Evolutionary conservation across 495 filamentous ascomycete genomes (phyloP).

Genomic region (Annulohypoxylon nitens): DNA sequence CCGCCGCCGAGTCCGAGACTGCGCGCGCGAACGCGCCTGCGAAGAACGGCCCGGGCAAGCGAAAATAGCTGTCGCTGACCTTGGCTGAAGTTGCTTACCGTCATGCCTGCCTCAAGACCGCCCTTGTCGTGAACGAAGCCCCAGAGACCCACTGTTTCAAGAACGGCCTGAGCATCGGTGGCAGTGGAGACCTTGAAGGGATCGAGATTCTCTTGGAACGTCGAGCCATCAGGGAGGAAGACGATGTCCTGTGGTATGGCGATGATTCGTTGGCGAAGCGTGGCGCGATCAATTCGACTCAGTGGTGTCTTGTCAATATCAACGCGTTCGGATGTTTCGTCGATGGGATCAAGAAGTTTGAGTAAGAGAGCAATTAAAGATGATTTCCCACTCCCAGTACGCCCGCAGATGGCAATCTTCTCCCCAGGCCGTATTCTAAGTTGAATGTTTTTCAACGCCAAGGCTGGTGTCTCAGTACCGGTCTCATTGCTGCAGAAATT

Average conservation of each 20-base stretch:
- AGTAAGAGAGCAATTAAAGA: slow-evolving; percentile 53
- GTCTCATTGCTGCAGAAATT: slow-evolving; percentile 2
- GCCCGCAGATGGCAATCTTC: slow-evolving; percentile 57
- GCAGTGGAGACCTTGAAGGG: slow-evolving; percentile 52
- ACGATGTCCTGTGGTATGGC: slow-evolving; percentile 60
- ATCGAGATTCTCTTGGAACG: slow-evolving; percentile 61
- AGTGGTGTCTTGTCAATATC: slow-evolving; percentile 50
- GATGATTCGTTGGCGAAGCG: slow-evolving; percentile 50
- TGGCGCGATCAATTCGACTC: slow-evolving; percentile 42
- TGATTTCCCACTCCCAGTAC: slow-evolving; percentile 57
- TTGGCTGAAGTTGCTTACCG: slow-evolving; percentile 66
- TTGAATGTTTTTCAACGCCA: slow-evolving; percentile 48
- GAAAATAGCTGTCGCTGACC: slow-evolving; percentile 76
- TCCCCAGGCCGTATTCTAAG: slow-evolving; percentile 49
- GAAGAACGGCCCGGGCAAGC: slow-evolving; percentile 71
- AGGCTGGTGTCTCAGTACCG: slow-evolving; percentile 5
- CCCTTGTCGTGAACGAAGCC: slow-evolving; percentile 62
- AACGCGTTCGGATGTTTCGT: slow-evolving; percentile 21
- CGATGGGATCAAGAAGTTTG: slow-evolving; percentile 51
- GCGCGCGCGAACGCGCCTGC: slow-evolving; percentile 48
- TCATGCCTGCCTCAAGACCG: slow-evolving; percentile 65
- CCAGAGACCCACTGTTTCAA: slow-evolving; percentile 65
- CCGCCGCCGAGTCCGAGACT: slow-evolving; percentile 33
- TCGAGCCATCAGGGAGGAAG: slow-evolving; percentile 55
- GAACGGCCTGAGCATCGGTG: slow-evolving; percentile 58